Percentiles rank a stretch among this genome's conserved stretches.
These are phyloP conservation scores for Barnettozyma wickerhamii DNA, from an alignment of 805 yeast species.

Conservation along the genomic window DNA sequence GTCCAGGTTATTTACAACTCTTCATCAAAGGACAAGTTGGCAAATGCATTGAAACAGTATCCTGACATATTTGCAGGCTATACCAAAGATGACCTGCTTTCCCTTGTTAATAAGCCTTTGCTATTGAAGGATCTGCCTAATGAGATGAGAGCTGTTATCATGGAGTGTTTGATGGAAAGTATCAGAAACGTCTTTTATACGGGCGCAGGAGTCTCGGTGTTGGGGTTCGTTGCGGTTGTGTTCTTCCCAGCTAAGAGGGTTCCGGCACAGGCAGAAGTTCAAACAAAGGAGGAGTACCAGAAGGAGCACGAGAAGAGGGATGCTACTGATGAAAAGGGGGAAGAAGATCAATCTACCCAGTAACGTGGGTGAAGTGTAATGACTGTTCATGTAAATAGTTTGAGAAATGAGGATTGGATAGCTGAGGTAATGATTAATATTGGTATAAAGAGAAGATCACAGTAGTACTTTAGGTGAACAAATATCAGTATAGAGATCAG, in stretches of 20 bases:
- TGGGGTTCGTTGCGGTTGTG: conserved; percentile 29
- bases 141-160: conserved; percentile 14
- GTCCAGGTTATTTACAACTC: conserved; percentile 36
- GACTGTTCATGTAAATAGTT: too few relatives aligned
- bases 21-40: conserved; percentile 21
- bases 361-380: too few relatives aligned
- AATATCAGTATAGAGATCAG: too few relatives aligned
- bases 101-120: conserved; percentile 6
- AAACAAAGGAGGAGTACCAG: conserved; percentile 6
- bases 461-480: too few relatives aligned
- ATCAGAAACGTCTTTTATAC: conserved; percentile 38
- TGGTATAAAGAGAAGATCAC: too few relatives aligned
- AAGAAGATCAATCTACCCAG: background rate
- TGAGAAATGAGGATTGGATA: too few relatives aligned
- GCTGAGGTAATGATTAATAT: too few relatives aligned
- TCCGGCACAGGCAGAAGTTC: conserved; percentile 28
- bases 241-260: conserved; percentile 39
- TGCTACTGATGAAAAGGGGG: background rate
- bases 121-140: background rate
- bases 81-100: background rate
- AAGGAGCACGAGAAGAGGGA: background rate
- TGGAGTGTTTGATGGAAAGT: conserved; percentile 29
- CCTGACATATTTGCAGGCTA: conserved; percentile 7
- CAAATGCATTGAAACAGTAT: background rate
- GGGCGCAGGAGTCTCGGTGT: conserved; percentile 32